Conservation (phyloP, 768 basidiomycete genomes). For the Pleurotus salmoneostramineus region DNA sequence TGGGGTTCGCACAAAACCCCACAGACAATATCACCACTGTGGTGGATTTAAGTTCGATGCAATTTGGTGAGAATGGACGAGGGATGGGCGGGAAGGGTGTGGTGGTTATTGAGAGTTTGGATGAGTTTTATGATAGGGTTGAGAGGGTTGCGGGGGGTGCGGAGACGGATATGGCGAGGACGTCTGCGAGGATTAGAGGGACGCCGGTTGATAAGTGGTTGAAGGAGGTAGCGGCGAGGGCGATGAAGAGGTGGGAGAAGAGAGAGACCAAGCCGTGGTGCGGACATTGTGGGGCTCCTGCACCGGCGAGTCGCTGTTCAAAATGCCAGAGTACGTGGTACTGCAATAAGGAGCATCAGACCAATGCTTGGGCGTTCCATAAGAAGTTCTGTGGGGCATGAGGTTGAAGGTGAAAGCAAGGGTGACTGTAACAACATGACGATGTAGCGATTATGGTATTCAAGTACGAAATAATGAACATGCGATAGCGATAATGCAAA, state of each 20-base stretch:
- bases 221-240: slow-evolving; percentile 10
- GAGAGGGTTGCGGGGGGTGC: background rate
- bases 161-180: background rate
- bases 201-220: slow-evolving; percentile 10
- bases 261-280: slow-evolving; percentile 12
- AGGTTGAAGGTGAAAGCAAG: background rate
- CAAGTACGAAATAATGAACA: background rate
- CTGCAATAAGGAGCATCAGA: slow-evolving; percentile 14
- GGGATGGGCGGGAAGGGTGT: slow-evolving; percentile 11
- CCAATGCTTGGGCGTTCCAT: slow-evolving; percentile 16
- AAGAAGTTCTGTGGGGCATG: slow-evolving; percentile 7
- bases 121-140: slow-evolving; percentile 9
- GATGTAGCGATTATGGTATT: background rate
- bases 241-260: slow-evolving; percentile 12
- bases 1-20: slow-evolving; percentile 5
- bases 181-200: background rate
- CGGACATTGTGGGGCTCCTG: slow-evolving; percentile 11
- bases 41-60: slow-evolving; percentile 15
- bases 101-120: slow-evolving; percentile 13
- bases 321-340: slow-evolving; percentile 10
- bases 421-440: background rate
- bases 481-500: background rate
- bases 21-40: background rate
- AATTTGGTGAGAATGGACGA: slow-evolving; percentile 17
- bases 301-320: slow-evolving; percentile 11